These are phyloP conservation scores for Wickerhamomyces bisporus DNA, from an alignment of 805 yeast species.

Conservation along the genomic window DNA sequence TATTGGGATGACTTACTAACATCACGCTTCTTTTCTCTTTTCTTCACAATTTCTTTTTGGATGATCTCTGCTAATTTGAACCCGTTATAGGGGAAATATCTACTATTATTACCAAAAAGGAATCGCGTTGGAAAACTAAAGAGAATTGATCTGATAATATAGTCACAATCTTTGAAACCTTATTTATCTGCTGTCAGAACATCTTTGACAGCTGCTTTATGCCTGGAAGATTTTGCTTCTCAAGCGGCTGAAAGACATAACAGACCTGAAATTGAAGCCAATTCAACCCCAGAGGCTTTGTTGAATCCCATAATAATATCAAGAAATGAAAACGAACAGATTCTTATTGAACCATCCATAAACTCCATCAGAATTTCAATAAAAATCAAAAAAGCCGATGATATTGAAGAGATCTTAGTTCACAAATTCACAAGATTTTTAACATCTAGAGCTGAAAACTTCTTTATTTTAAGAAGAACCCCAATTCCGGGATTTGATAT, in stretches of 20 bases:
- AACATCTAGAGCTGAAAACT: slow-evolving; percentile 93
- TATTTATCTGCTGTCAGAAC: slow-evolving; percentile 90
- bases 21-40: too few relatives aligned
- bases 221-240: slow-evolving; percentile 90
- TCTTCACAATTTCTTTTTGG: too few relatives aligned
- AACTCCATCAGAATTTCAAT: slow-evolving; percentile 89
- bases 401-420: slow-evolving; percentile 89
- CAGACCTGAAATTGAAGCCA: slow-evolving; percentile 91
- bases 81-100: too few relatives aligned
- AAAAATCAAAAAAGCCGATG: slow-evolving; percentile 95
- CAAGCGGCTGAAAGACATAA: slow-evolving; percentile 96
- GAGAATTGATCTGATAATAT: neutral
- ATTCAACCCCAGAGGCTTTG: slow-evolving; percentile 76
- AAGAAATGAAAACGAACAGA: slow-evolving; percentile 89
- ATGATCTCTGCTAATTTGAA: too few relatives aligned
- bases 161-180: slow-evolving; percentile 97
- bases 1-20: too few relatives aligned
- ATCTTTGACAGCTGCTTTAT: slow-evolving; percentile 88
- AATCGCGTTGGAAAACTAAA: too few relatives aligned
- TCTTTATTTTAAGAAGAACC: slow-evolving; percentile 83
- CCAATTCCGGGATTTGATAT: slow-evolving; percentile 92
- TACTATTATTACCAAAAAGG: too few relatives aligned
- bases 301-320: slow-evolving; percentile 87
- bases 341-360: slow-evolving; percentile 88
- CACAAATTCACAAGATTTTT: slow-evolving; percentile 92